Evolutionary conservation across 75 land plant genomes (phyloP).

Genomic region (Sequoia sempervirens): DNA sequence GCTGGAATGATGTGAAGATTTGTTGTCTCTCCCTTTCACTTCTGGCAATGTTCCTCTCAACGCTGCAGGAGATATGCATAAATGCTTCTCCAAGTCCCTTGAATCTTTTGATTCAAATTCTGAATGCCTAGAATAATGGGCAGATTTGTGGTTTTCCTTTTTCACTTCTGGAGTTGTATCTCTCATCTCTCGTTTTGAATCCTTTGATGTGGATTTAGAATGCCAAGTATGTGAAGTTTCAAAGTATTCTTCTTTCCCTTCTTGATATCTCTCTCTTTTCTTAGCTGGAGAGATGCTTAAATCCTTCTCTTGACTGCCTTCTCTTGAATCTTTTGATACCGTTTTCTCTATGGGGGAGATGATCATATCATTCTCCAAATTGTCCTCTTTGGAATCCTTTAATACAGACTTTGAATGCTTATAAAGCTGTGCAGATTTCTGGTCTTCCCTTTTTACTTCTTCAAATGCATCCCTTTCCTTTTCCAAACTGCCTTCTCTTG

Average conservation of each 20-base stretch:
- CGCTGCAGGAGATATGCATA: neutral
- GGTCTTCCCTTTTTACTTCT: slow-evolving; percentile 1
- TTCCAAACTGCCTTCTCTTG: neutral
- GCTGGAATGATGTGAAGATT: neutral
- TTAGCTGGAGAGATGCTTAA: neutral
- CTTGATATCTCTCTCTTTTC: neutral
- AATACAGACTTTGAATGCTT: slow-evolving; percentile 5
- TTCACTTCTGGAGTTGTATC: neutral
- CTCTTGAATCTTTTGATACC: neutral
- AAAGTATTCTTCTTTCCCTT: neutral
- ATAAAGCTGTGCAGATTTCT: neutral
- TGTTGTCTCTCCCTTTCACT: neutral
- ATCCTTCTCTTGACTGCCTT: neutral
- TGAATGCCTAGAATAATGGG: neutral
- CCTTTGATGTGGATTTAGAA: neutral
- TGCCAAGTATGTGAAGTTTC: neutral
- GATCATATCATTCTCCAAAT: neutral
- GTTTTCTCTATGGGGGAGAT: neutral
- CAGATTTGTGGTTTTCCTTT: neutral
- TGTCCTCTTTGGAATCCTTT: neutral
- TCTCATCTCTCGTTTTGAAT: neutral
- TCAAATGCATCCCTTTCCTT: neutral
- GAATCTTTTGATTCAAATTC: neutral
- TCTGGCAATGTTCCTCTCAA: neutral
- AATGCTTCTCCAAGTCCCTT: neutral